phyloP scores from a whole-genome alignment of 768 basidiomycete genomes.

The Mycena floridula region DNA sequence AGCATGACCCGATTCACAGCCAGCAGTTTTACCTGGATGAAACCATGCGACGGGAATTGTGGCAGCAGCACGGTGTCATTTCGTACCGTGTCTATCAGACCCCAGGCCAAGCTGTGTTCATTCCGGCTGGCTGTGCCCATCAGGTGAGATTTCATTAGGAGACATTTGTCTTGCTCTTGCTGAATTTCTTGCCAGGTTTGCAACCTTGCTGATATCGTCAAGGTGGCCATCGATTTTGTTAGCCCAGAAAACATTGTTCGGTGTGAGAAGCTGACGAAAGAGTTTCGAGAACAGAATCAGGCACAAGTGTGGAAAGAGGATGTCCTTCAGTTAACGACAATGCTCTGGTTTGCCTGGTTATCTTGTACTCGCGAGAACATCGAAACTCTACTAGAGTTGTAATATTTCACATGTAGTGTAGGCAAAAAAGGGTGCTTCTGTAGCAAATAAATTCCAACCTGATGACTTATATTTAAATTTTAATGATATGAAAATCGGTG shows the following conservation, averaged over 20 bases:
- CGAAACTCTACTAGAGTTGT: too few species aligned
- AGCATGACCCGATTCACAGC: constrained; percentile 84
- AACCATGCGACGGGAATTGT: constrained; percentile 59
- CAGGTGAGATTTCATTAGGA: constrained; percentile 49
- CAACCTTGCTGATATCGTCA: constrained; percentile 92
- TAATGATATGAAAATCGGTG: too few species aligned
- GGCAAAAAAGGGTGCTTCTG: too few species aligned
- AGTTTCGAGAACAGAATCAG: constrained; percentile 89
- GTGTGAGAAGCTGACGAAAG: constrained; percentile 79
- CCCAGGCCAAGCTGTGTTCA: constrained; percentile 91
- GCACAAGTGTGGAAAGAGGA: constrained; percentile 91
- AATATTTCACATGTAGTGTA: too few species aligned
- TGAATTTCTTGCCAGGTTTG: constrained; percentile 54
- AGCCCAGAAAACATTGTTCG: constrained; percentile 87
- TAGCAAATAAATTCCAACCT: too few species aligned
- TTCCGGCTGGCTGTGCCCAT: constrained; percentile 91
- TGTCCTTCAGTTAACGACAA: constrained; percentile 82
- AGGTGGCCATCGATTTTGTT: constrained; percentile 93
- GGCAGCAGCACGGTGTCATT: constrained; percentile 59
- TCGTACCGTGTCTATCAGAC: constrained; percentile 85
- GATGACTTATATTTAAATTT: too few species aligned
- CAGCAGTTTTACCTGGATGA: constrained; percentile 85
- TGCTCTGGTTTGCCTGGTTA: constrained; percentile 94
- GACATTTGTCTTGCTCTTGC: not conserved
- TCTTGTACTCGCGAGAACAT: constrained; percentile 47